Percentiles rank a stretch among this genome's conserved stretches.
These are phyloP conservation scores for Tricharina praecox DNA, from an alignment of 495 filamentous ascomycete species.

Conservation along the genomic window DNA sequence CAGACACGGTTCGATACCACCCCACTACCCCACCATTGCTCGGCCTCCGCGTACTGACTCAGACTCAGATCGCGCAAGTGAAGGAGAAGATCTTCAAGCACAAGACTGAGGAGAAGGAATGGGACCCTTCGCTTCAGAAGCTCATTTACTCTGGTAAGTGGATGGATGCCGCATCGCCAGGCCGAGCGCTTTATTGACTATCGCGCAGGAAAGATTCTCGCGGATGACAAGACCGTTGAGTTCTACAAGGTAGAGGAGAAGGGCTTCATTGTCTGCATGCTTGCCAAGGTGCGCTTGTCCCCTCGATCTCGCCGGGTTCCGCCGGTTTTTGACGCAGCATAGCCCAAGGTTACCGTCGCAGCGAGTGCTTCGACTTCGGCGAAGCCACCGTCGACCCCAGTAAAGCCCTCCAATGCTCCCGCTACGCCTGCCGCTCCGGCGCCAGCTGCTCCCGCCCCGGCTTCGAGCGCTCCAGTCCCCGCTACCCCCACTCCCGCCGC, in stretches of 20 bases:
- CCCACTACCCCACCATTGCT: conserved; percentile 1
- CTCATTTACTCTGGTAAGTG: conserved; percentile 88
- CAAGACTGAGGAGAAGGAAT: conserved; percentile 53
- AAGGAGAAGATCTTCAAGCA: conserved; percentile 67
- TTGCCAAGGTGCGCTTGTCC: conserved; percentile 56
- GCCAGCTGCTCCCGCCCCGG: conserved; percentile 29
- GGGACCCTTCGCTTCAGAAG: conserved; percentile 74
- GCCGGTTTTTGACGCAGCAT: conserved; percentile 7
- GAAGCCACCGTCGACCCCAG: conserved; percentile 43
- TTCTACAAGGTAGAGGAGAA: conserved; percentile 98
- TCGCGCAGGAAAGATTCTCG: conserved; percentile 75
- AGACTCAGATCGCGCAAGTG: conserved; percentile 55
- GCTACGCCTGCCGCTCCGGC: conserved; percentile 57
- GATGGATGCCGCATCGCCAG: conserved; percentile 5
- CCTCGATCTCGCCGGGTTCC: conserved; percentile 2
- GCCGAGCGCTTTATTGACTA: conserved; percentile 9
- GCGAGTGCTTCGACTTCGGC: conserved; percentile 36
- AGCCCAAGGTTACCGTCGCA: conserved; percentile 54
- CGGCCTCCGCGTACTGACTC: not conserved
- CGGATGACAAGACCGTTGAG: conserved; percentile 89
- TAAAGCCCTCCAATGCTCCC: conserved; percentile 39
- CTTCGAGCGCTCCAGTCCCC: conserved; percentile 43
- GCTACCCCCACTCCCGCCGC: conserved; percentile 44
- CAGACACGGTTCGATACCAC: conserved; percentile 57
- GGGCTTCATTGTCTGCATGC: conserved; percentile 95